A percentile compares a stretch with the other conserved stretches of the same genome.
phyloP scores from a whole-genome alignment of 306 rosid genomes.

The Crataegus laevigata region DNA sequence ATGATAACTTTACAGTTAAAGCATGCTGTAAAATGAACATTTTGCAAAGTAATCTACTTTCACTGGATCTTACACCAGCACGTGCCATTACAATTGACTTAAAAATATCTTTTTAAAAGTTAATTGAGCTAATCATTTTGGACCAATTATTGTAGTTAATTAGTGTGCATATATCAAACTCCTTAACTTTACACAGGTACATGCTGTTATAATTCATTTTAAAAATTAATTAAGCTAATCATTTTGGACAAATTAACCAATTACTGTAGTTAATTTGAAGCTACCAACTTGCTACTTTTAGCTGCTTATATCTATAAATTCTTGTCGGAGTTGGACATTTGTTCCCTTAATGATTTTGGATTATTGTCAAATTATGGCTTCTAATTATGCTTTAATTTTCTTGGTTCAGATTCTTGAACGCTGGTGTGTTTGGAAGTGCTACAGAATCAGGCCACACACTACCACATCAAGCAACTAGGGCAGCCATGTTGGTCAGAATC shows the following conservation, averaged over 20 bases:
- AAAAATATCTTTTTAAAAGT: neutral
- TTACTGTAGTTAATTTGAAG: neutral
- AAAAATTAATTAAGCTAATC: too few relatives aligned
- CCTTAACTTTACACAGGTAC: too few relatives aligned
- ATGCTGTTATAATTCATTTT: too few relatives aligned
- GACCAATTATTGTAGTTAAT: neutral
- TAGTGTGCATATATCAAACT: too few relatives aligned
- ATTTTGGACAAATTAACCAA: neutral
- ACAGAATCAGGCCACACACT: slow-evolving; percentile 57
- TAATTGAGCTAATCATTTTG: neutral
- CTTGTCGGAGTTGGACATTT: neutral
- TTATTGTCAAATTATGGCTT: neutral
- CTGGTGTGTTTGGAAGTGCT: slow-evolving; percentile 78
- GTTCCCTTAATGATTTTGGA: neutral
- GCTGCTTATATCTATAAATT: neutral
- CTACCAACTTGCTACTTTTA: neutral
- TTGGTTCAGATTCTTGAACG: slow-evolving; percentile 65
- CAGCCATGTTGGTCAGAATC: slow-evolving; percentile 78
- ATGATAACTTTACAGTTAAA: too few relatives aligned
- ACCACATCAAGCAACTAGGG: slow-evolving; percentile 73
- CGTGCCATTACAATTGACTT: too few relatives aligned
- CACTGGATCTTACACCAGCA: too few relatives aligned
- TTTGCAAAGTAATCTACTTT: too few relatives aligned
- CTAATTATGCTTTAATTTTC: neutral
- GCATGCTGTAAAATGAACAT: neutral